Conservation (phyloP, 2,329 filamentous ascomycete species). For the Monilinia polystroma region DNA sequence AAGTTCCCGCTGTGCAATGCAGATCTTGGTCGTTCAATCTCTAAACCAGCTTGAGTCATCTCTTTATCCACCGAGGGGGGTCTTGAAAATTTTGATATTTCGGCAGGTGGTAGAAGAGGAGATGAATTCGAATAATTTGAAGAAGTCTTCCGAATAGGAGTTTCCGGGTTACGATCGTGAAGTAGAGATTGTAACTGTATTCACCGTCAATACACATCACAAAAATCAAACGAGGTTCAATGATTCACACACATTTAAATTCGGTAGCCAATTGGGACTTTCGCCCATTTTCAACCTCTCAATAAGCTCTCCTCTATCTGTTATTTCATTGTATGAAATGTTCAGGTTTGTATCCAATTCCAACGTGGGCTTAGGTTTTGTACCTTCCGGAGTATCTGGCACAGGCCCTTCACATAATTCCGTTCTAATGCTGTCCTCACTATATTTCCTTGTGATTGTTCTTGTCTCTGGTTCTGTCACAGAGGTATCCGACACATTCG, state of each 20-base stretch:
- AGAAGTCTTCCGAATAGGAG: conserved; percentile 33
- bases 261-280: conserved; percentile 71
- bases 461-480: conserved; percentile 26
- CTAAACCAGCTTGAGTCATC: conserved; percentile 54
- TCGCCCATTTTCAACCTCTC: conserved; percentile 78
- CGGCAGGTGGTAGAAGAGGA: conserved; percentile 41
- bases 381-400: conserved; percentile 32
- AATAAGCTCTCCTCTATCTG: conserved; percentile 76
- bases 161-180: conserved; percentile 33
- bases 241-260: conserved; percentile 53
- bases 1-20: conserved; percentile 69
- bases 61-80: conserved; percentile 43
- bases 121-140: conserved; percentile 31
- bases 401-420: conserved; percentile 61
- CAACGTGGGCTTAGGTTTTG: conserved; percentile 18
- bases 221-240: conserved; percentile 1
- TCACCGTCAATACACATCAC: conserved; percentile 20
- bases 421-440: conserved; percentile 60
- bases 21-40: conserved; percentile 81
- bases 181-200: conserved; percentile 36
- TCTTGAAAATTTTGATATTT: conserved; percentile 38
- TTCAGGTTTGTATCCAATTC: conserved; percentile 28
- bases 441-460: conserved; percentile 44
- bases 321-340: conserved; percentile 36
- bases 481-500: conserved; percentile 33